Percentiles rank a stretch among this genome's conserved stretches.
Conservation (phyloP, 2,329 filamentous ascomycete genomes). For the Ascochyta viciae-villosae region DNA sequence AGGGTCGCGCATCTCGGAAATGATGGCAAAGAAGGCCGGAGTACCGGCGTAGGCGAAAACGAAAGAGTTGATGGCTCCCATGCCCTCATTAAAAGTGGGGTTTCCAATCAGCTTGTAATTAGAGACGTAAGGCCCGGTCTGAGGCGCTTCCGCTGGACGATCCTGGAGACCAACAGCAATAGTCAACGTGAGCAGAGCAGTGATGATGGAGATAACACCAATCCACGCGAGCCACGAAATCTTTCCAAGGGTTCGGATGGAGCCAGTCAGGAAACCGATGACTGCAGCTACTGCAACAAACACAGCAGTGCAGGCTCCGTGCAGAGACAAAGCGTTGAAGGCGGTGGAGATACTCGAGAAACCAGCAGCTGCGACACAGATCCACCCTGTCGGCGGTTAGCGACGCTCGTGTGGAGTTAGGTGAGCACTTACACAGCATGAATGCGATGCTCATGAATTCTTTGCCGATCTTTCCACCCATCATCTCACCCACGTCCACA, state of each 20-base stretch:
- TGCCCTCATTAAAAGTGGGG: constrained; percentile 64
- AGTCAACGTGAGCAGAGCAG: constrained; percentile 11
- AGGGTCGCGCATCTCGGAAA: constrained; percentile 68
- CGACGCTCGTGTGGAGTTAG: constrained; percentile 15
- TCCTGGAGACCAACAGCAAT: constrained; percentile 24
- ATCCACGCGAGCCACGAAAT: constrained; percentile 59
- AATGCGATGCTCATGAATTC: constrained; percentile 49
- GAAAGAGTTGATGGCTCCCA: constrained; percentile 63
- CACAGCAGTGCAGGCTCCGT: constrained; percentile 64
- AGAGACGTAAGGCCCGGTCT: constrained; percentile 3
- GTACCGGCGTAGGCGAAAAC: constrained; percentile 63
- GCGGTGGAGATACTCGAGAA: constrained; percentile 65
- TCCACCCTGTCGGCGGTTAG: constrained; percentile 37
- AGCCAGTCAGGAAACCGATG: constrained; percentile 60
- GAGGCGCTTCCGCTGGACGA: constrained; percentile 24
- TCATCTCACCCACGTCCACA: constrained; percentile 60
- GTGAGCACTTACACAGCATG: constrained; percentile 40
- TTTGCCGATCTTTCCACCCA: constrained; percentile 60
- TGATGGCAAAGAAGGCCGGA: constrained; percentile 67
- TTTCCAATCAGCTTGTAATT: constrained; percentile 64
- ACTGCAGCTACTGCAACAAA: constrained; percentile 57
- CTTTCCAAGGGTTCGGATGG: constrained; percentile 65
- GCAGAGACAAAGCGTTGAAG: constrained; percentile 65
- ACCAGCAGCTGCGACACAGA: constrained; percentile 54
- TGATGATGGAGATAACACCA: constrained; percentile 7